Evolutionary conservation across 2,329 filamentous ascomycete genomes (phyloP).

Genomic region (Alternaria arbusti): DNA sequence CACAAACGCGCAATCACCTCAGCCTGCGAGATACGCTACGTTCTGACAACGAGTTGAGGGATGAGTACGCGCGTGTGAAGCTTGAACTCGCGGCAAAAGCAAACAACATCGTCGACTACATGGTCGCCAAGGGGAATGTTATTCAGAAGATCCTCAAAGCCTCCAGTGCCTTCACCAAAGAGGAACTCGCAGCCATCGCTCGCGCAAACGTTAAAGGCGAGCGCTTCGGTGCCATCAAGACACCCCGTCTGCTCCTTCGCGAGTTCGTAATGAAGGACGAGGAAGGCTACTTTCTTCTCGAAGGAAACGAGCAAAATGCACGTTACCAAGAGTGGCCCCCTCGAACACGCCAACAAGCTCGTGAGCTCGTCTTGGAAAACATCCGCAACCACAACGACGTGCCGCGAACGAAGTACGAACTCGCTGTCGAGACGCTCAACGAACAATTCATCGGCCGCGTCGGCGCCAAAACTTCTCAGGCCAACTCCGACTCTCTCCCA

Average conservation of each 20-base stretch:
- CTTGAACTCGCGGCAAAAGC: slow-evolving; percentile 24
- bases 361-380: slow-evolving; percentile 23
- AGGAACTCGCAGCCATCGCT: slow-evolving; percentile 28
- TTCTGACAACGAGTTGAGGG: slow-evolving; percentile 35
- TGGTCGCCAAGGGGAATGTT: slow-evolving; percentile 26
- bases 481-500: slow-evolving; percentile 10
- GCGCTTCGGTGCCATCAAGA: slow-evolving; percentile 24
- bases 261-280: slow-evolving; percentile 36
- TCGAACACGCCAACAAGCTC: slow-evolving; percentile 28
- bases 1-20: slow-evolving; percentile 48
- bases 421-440: slow-evolving; percentile 31
- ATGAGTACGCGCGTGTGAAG: slow-evolving; percentile 36
- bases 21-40: slow-evolving; percentile 46
- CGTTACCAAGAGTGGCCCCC: slow-evolving; percentile 37
- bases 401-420: slow-evolving; percentile 32
- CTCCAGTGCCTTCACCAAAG: slow-evolving; percentile 18
- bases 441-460: slow-evolving; percentile 38
- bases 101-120: slow-evolving; percentile 29
- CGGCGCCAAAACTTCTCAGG: slow-evolving; percentile 26
- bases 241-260: slow-evolving; percentile 31
- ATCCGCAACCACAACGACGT: slow-evolving; percentile 20
- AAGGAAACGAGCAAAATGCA: slow-evolving; percentile 32
- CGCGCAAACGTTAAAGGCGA: slow-evolving; percentile 23
- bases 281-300: slow-evolving; percentile 28
- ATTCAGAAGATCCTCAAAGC: slow-evolving; percentile 27